Conservation (phyloP, 345 rosid species). For the Mangifera indica region DNA sequence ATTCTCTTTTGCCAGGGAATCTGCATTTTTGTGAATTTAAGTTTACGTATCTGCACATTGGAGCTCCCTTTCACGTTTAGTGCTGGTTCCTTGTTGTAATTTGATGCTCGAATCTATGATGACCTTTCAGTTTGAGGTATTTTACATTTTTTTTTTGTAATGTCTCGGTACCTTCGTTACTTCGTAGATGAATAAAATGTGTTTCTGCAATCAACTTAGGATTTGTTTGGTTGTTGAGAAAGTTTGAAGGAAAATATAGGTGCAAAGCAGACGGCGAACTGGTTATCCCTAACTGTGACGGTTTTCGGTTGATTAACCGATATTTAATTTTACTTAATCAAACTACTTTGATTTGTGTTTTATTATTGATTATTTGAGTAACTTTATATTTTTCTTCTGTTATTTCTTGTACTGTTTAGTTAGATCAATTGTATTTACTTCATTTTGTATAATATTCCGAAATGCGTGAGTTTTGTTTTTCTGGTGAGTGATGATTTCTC, state of each 20-base stretch:
- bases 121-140: background rate
- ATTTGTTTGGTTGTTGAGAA: conserved; percentile 28
- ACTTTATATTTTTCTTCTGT: background rate
- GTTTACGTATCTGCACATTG: background rate
- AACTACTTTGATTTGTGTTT: background rate
- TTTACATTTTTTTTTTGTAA: background rate
- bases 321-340: background rate
- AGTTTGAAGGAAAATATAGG: conserved; percentile 8
- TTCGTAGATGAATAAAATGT: background rate
- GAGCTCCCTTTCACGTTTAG: conserved; percentile 17
- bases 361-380: background rate
- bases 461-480: background rate
- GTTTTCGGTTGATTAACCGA: background rate
- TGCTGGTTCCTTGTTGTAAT: conserved; percentile 15
- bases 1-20: background rate
- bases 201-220: conserved; percentile 9
- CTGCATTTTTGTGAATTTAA: conserved; percentile 10
- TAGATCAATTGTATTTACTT: background rate
- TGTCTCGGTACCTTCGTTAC: background rate
- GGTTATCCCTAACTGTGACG: background rate
- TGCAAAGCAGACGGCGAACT: conserved; percentile 1
- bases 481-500: conserved; percentile 19
- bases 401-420: background rate
- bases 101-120: conserved; percentile 10
- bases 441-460: conserved; percentile 9